Evolutionary conservation across 140 eudicot species (phyloP), one percentile per base, ranked within the genome.

Genomic region (Bidens hawaiensis): DNA sequence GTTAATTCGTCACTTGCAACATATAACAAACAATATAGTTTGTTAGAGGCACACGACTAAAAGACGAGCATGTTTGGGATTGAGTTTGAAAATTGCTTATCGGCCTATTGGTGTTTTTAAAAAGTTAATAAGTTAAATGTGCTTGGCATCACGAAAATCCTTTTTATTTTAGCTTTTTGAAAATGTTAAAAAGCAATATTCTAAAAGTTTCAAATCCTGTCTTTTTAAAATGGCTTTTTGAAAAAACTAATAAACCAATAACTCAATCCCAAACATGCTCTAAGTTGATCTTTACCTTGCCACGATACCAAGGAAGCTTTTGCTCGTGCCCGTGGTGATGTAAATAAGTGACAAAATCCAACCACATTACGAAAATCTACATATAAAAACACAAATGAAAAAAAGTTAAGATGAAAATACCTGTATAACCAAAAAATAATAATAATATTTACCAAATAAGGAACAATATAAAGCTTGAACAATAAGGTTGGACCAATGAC

Each of bases 241-340:
- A n/a, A n/a, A n/a, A n/a, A n/a, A n/a, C n/a, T n/a, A n/a, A n/a
- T n/a, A n/a, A n/a, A n/a, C n/a, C n/a, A n/a, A n/a, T n/a, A n/a
- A n/a, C n/a, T n/a, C n/a, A n/a, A n/a, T n/a, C n/a, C n/a, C n/a
- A n/a, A n/a, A n/a, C n/a, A n/a, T n/a, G n/a, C n/a, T 17, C 12
- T 27, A 31, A 54, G 38, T 33, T 23, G 62, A 34, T 11, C 4
- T 2, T 13, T 73, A 90, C 97, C 88, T 86, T 75, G 66, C 97
- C 95, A 1, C 97, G 97, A 57, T 90, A 90, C 97, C 97, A 90
- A 2, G 97, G 97, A 51, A 90, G 90, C 67, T 84, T 86, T 26
- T 79, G 54, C 62, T 90, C 94, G 40, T 90, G 70, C 17, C 94
- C 97, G 21, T 90, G 97, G 62, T 86, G 97, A 71, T 90, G 93